Conservation (phyloP, 495 filamentous ascomycete species). For the Aspergillus panamensis region DNA sequence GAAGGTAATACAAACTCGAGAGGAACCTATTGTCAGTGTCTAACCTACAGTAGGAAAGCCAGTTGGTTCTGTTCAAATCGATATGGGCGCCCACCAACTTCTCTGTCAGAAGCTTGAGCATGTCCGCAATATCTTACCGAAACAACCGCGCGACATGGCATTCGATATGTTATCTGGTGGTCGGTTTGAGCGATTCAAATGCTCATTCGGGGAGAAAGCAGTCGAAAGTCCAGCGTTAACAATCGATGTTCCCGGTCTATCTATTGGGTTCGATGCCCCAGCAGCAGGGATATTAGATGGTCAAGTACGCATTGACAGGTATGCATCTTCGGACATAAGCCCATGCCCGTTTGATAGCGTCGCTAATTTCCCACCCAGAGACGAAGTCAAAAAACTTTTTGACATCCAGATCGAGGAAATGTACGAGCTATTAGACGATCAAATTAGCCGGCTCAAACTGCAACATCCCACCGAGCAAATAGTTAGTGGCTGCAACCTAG, state of each 20-base stretch:
- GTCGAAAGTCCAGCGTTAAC: not conserved
- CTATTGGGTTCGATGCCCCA: not conserved
- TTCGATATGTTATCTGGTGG: conserved; percentile 7
- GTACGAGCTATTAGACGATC: not conserved
- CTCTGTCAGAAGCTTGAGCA: conserved; percentile 8
- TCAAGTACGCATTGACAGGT: not conserved
- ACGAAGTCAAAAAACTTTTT: not conserved
- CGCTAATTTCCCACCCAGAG: not conserved
- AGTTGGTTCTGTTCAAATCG: conserved; percentile 11
- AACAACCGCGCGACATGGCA: not conserved
- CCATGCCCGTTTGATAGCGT: not conserved
- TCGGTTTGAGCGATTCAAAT: conserved; percentile 14
- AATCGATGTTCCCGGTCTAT: not conserved
- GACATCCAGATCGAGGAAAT: conserved; percentile 1
- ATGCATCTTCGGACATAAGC: not conserved
- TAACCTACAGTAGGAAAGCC: conserved; percentile 4
- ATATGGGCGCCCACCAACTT: conserved; percentile 7
- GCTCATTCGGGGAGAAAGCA: conserved; percentile 4
- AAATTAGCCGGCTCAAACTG: not conserved
- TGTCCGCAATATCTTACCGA: not conserved
- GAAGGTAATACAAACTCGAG: conserved; percentile 2
- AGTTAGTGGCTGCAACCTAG: not conserved
- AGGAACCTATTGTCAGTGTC: not conserved
- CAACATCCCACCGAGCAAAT: not conserved
- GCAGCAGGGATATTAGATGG: not conserved